Percentiles rank a stretch among this genome's conserved stretches.
These are phyloP conservation scores for Phytopythium mirpurense DNA, from an alignment of 352 stramenopile genomes.

Conservation along the genomic window DNA sequence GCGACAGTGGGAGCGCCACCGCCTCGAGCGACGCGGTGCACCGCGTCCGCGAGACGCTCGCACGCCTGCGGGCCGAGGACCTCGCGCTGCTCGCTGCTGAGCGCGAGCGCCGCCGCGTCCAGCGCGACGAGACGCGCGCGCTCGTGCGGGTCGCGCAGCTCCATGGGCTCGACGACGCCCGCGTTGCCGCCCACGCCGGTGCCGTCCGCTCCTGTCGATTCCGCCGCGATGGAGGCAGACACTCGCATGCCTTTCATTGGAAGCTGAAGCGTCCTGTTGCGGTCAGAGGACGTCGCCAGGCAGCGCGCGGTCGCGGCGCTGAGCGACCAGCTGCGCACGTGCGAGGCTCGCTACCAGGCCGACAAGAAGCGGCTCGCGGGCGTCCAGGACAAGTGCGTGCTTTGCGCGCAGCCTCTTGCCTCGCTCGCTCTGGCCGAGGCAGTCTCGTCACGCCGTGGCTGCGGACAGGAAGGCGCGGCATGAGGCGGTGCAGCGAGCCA, in stretches of 20 bases:
- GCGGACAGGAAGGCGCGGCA: constrained; percentile 32
- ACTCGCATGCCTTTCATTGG: no score
- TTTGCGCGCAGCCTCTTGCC: no score
- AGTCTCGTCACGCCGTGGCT: constrained; percentile 6
- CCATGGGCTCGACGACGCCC: constrained; percentile 28
- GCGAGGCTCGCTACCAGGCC: constrained; percentile 34
- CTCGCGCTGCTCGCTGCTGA: constrained; percentile 10
- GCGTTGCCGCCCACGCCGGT: constrained; percentile 32
- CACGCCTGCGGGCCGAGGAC: constrained; percentile 12
- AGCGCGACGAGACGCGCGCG: constrained; percentile 39
- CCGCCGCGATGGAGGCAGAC: no score
- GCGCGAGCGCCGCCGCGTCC: constrained; percentile 11
- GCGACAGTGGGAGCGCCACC: neutral
- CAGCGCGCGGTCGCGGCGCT: constrained; percentile 9
- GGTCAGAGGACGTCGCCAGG: neutral
- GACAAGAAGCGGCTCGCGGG: constrained; percentile 39
- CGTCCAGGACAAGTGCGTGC: constrained; percentile 49
- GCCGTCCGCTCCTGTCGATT: neutral
- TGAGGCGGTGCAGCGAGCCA: constrained; percentile 36
- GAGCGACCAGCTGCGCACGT: constrained; percentile 23
- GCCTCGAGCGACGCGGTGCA: neutral
- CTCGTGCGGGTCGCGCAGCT: constrained; percentile 46
- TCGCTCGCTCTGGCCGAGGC: no score
- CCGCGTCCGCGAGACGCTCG: constrained; percentile 36
- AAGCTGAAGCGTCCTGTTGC: no score